Evolutionary conservation across 495 filamentous ascomycete genomes (phyloP), one percentile per base, ranked within the genome.

Genomic region (Xylaria palmicola): DNA sequence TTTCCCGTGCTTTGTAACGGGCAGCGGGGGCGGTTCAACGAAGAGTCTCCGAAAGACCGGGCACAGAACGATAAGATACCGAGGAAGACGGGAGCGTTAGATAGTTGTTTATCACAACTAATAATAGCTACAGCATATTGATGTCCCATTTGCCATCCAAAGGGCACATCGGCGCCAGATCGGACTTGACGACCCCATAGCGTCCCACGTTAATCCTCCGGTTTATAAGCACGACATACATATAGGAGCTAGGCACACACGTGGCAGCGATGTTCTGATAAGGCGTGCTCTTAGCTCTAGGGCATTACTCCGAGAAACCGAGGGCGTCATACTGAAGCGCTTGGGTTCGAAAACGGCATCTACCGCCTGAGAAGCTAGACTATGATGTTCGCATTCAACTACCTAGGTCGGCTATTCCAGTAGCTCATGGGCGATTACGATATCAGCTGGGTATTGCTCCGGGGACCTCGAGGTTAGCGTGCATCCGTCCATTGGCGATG

Each of bases 211-310:
- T 15, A 19, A 3, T 19, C 52, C 26, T 15, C 26, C 26, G 12
- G 9, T 24, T 30, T 37, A 34, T 36, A 52, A 30, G 19, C 36
- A 52, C 24, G 9, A 22, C 36, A 15, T 19, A 12, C n/a, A 22
- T 24, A 9, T 24, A 12, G 5, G n/a, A 6, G 27, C 27, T 6
- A 19, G 39, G 22, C 1, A 13, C 30, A 20, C 56, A 26, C 22
- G 24, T n/a, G 20, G 41, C 13, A 12, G 45, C 47, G 37, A 52
- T 60, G 57, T 19, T 19, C 57, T 60, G 39, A 60, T 60, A 60
- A 60, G 44, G 36, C 47, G 47, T 50, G 57, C 36, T 52, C 48
- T 0, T 40, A 39, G 39, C 6, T 19, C 7, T n/a, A n/a, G n/a
- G n/a, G n/a, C n/a, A n/a, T n/a, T n/a, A n/a, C n/a, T 22, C 17